Evolutionary conservation across 129 eudicot species (phyloP).

Genomic region (Erigeron canadensis): DNA sequence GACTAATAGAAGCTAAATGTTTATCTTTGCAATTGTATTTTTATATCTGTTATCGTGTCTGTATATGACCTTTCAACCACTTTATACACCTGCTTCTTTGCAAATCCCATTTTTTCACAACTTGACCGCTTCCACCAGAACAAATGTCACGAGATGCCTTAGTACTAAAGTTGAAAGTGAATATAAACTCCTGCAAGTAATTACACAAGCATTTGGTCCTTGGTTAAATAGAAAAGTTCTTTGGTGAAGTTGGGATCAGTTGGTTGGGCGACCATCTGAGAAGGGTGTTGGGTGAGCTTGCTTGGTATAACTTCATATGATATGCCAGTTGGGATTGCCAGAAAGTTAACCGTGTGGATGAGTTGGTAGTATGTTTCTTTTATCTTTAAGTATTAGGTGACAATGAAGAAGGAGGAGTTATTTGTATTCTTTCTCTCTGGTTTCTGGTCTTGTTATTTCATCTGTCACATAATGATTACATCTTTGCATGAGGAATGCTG

Average conservation of each 20-base stretch:
- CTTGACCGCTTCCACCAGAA: slow-evolving; percentile 96
- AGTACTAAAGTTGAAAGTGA: slow-evolving; percentile 79
- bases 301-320: too few species aligned
- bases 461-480: slow-evolving; percentile 5
- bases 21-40: slow-evolving; percentile 95
- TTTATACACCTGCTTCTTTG: slow-evolving; percentile 91
- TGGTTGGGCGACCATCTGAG: too few species aligned
- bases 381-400: too few species aligned
- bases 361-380: too few species aligned
- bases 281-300: too few species aligned
- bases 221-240: too few species aligned
- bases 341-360: too few species aligned
- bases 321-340: too few species aligned
- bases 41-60: slow-evolving; percentile 78
- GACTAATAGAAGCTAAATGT: slow-evolving; percentile 94
- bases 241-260: too few species aligned
- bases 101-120: slow-evolving; percentile 95
- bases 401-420: too few species aligned
- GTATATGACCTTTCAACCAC: slow-evolving; percentile 96
- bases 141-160: slow-evolving; percentile 89
- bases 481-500: slow-evolving; percentile 10
- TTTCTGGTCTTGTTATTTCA: not conserved
- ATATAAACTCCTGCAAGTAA: slow-evolving; percentile 65
- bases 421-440: not conserved
- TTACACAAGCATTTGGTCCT: not conserved